Conservation (phyloP, 2,329 filamentous ascomycete species). For the Penicillium sp. region DNA sequence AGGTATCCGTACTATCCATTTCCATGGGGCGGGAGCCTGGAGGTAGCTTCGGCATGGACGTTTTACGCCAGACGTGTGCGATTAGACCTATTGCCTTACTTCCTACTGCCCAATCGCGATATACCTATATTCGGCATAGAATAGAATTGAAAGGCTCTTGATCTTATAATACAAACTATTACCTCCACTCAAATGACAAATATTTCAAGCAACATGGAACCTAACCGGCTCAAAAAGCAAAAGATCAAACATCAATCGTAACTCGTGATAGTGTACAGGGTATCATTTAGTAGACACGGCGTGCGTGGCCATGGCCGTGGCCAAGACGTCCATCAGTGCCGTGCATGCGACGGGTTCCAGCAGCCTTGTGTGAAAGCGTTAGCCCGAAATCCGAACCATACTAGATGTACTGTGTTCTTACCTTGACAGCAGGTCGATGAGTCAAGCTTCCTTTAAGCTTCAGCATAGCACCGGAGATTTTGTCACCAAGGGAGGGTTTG, state of each 20-base stretch:
- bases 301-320: too few species aligned
- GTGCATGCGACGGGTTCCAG: constrained; percentile 68
- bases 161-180: not conserved
- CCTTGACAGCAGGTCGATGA: constrained; percentile 65
- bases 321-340: constrained; percentile 72
- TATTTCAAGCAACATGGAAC: not conserved
- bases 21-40: too few species aligned
- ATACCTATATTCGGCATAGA: too few species aligned
- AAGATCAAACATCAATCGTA: not conserved
- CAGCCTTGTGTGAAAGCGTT: constrained; percentile 51
- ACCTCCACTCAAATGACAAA: too few species aligned
- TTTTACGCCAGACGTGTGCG: too few species aligned
- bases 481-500: constrained; percentile 67
- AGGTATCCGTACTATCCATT: too few species aligned
- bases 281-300: constrained; percentile 22
- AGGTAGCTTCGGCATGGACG: too few species aligned
- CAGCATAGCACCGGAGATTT: constrained; percentile 70
- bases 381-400: not conserved
- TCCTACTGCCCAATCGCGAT: too few species aligned
- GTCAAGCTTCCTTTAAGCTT: constrained; percentile 69
- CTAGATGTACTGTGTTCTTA: constrained; percentile 26
- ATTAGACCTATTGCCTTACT: too few species aligned
- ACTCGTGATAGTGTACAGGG: constrained; percentile 1
- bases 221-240: not conserved
- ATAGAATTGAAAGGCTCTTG: not conserved